Conservation (phyloP, 495 filamentous ascomycete genomes). For the Choiromyces venosus region DNA sequence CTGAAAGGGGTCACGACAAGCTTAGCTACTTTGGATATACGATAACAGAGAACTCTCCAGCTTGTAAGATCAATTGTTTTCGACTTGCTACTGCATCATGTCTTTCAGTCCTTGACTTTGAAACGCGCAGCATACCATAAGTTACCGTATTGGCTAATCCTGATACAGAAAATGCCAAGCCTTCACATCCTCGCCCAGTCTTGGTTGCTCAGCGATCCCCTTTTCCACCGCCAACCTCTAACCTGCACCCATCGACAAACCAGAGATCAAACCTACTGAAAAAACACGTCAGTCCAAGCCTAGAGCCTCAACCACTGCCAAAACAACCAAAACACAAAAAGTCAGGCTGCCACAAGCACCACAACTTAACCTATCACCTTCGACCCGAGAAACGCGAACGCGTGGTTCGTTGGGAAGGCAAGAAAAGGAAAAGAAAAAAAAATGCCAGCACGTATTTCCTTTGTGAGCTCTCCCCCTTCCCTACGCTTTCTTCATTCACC, state of each 20-base stretch:
- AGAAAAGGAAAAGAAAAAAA: conserved; percentile 2
- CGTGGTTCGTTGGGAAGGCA: not conserved
- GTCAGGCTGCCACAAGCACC: not conserved
- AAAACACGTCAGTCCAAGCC: not conserved
- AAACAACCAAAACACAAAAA: not conserved
- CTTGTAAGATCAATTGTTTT: not conserved
- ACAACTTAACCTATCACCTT: not conserved
- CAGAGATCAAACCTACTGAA: not conserved
- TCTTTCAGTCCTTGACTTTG: not conserved
- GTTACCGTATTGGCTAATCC: not conserved
- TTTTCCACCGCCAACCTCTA: not conserved
- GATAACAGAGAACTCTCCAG: not conserved
- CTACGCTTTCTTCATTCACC: not conserved
- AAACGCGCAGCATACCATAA: not conserved
- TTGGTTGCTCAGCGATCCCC: not conserved
- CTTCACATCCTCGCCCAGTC: not conserved
- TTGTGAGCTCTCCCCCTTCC: conserved; percentile 23
- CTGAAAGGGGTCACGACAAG: not conserved
- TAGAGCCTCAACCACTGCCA: conserved; percentile 7
- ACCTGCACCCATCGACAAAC: not conserved
- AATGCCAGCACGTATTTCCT: conserved; percentile 42
- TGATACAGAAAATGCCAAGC: not conserved
- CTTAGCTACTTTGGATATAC: not conserved
- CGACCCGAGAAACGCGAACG: conserved; percentile 2
- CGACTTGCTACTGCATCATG: too few relatives aligned